Evolutionary conservation across 805 yeast species (phyloP), one percentile per base, ranked within the genome.

Genomic region (Zygotorulaspora danielsina): DNA sequence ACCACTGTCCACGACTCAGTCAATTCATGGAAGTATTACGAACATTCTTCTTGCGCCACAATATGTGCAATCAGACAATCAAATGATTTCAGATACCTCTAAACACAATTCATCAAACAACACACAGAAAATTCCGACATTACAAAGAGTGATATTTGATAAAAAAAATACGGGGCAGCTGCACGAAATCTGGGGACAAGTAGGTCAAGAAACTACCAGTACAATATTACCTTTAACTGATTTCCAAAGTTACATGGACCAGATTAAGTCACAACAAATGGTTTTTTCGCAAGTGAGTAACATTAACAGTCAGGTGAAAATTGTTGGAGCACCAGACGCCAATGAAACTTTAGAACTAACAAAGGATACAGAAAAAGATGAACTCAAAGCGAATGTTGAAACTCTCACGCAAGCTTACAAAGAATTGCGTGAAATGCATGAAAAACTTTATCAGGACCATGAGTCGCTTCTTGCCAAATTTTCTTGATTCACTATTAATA

Each of bases 121-220:
- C 30, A 10, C 38, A 5, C 53, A 54, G 39, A 60, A 73, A 17
- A 68, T 83, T n/a, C 89, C 89, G 0, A 69, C 67, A 6, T 69
- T 84, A 45, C 84, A 81, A 58, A 72, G 90, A 58, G 76, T 72
- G 1, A 55, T 82, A 32, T 70, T 66, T 3, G 72, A 71, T 24
- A 54, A 61, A 44, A 63, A 61, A 42, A 45, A 46, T 28, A n/a
- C 17, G 6, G 50, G 67, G 8, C 54, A 66, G 45, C 54, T 76
- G 51, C 76, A 73, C 56, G 70, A 70, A 56, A 50, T 76, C 38
- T 46, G 61, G 46, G 54, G 41, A 36, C 71, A 66, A 46, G 42
- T 59, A 24, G 58, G 63, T 15, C 50, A 44, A 16, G 30, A 34
- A 27, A 38, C 43, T 17, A 58, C 50, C 15, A 61, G 59, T 0